A percentile compares a stretch with the other conserved stretches of the same genome.
phyloP scores from a whole-genome alignment of 2,329 filamentous ascomycete species.

The Pseudocercospora fijiensis region DNA sequence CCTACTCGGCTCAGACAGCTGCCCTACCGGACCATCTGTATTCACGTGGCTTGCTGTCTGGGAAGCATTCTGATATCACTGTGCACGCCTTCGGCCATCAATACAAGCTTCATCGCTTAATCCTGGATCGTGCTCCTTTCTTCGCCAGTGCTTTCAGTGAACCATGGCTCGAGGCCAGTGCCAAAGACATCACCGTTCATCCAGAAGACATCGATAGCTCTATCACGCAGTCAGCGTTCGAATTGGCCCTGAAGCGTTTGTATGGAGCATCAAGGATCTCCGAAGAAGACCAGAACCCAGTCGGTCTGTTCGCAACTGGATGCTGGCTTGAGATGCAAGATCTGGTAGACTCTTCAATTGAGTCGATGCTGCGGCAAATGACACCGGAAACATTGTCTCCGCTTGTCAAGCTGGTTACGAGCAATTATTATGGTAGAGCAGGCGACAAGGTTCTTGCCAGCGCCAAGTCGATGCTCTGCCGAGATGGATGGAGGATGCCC shows the following conservation, averaged over 20 bases:
- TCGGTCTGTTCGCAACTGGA: conserved; percentile 56
- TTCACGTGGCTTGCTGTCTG: conserved; percentile 52
- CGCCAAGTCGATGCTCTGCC: conserved; percentile 59
- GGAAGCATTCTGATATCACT: conserved; percentile 56
- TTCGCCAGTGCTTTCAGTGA: conserved; percentile 56
- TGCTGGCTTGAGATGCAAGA: conserved; percentile 61
- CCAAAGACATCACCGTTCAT: conserved; percentile 53
- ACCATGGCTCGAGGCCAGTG: conserved; percentile 56
- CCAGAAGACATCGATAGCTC: conserved; percentile 56
- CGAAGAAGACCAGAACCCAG: conserved; percentile 54
- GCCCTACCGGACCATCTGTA: conserved; percentile 54
- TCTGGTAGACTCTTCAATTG: conserved; percentile 54
- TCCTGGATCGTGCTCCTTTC: conserved; percentile 57
- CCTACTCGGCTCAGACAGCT: conserved; percentile 29
- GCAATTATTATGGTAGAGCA: conserved; percentile 56
- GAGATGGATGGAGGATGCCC: conserved; percentile 58
- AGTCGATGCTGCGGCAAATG: conserved; percentile 57
- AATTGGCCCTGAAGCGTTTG: conserved; percentile 55
- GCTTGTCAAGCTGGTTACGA: conserved; percentile 55
- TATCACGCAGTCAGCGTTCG: conserved; percentile 55
- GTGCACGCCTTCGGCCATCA: conserved; percentile 53
- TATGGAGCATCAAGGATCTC: conserved; percentile 52
- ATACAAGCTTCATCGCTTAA: conserved; percentile 55
- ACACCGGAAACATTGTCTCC: conserved; percentile 49
- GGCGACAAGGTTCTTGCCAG: conserved; percentile 57